A percentile compares a stretch with the other conserved stretches of the same genome.
Conservation (phyloP, 495 filamentous ascomycete species). For the Cairneyella variabilis region DNA sequence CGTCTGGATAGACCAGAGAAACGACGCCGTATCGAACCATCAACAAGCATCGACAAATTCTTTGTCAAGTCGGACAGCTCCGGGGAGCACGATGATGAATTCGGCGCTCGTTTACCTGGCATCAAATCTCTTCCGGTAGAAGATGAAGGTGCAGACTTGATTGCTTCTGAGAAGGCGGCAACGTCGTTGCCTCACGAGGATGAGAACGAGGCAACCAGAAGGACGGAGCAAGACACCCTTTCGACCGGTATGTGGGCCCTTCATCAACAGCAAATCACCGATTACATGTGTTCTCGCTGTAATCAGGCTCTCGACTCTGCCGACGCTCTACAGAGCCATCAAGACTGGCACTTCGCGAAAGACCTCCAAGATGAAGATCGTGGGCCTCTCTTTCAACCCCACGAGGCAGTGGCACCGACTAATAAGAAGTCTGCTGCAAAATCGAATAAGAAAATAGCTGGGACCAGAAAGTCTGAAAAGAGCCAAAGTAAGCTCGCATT, state of each 20-base stretch:
- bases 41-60: constrained; percentile 54
- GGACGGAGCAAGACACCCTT: neutral
- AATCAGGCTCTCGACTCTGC: constrained; percentile 47
- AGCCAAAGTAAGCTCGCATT: constrained; percentile 75
- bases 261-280: constrained; percentile 37
- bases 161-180: constrained; percentile 17
- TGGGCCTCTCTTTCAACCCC: constrained; percentile 19
- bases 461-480: constrained; percentile 57
- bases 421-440: constrained; percentile 31
- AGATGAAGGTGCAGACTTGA: constrained; percentile 26
- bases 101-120: constrained; percentile 16
- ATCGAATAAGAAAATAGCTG: constrained; percentile 17
- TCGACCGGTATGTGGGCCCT: constrained; percentile 17
- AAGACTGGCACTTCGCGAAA: constrained; percentile 96
- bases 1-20: constrained; percentile 41
- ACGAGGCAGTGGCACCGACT: constrained; percentile 10
- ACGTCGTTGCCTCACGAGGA: constrained; percentile 31
- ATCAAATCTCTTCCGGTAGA: constrained; percentile 18
- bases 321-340: constrained; percentile 68
- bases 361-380: constrained; percentile 65
- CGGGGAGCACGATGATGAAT: constrained; percentile 21
- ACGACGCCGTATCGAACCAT: constrained; percentile 43
- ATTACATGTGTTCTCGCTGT: constrained; percentile 60
- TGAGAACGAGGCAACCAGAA: constrained; percentile 28
- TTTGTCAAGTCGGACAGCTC: constrained; percentile 35